Conservation (phyloP, 768 basidiomycete genomes). For the Lepiota venenata region DNA sequence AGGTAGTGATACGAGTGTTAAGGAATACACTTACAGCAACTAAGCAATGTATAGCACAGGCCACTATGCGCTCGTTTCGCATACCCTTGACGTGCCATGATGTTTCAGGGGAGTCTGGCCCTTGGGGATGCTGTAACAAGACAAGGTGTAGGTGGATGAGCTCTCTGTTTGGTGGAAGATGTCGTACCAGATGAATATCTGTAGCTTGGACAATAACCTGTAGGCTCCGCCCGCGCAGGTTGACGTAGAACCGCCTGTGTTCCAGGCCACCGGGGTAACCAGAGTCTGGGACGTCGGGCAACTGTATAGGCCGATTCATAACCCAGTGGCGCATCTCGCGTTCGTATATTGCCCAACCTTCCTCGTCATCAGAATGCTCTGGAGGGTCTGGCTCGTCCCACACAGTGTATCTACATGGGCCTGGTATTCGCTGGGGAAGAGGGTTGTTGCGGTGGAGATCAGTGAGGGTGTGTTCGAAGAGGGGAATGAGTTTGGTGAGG, state of each 20-base stretch:
- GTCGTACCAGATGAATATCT: slow-evolving; percentile 39
- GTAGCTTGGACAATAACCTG: slow-evolving; percentile 41
- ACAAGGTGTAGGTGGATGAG: neutral
- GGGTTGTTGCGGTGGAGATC: slow-evolving; percentile 51
- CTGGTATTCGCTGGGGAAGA: slow-evolving; percentile 37
- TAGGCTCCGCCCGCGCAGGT: slow-evolving; percentile 32
- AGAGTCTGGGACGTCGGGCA: slow-evolving; percentile 39
- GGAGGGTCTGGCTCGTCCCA: slow-evolving; percentile 51
- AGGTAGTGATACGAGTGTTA: neutral
- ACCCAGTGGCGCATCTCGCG: slow-evolving; percentile 39
- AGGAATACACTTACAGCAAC: slow-evolving; percentile 29
- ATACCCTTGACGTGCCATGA: slow-evolving; percentile 53
- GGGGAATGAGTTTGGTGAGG: slow-evolving; percentile 36
- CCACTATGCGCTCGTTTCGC: slow-evolving; percentile 48
- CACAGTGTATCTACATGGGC: slow-evolving; percentile 34
- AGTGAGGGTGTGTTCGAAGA: slow-evolving; percentile 50
- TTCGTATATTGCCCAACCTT: slow-evolving; percentile 42
- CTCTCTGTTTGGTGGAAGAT: neutral
- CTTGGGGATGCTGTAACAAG: slow-evolving; percentile 24
- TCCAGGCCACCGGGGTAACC: slow-evolving; percentile 48
- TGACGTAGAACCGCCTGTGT: slow-evolving; percentile 33
- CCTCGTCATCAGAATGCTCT: slow-evolving; percentile 46
- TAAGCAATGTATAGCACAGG: slow-evolving; percentile 39
- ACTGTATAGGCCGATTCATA: slow-evolving; percentile 36
- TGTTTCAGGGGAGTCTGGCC: slow-evolving; percentile 28